Evolutionary conservation across 1,284 basidiomycete species (phyloP), one percentile per base, ranked within the genome.

Genomic region (Sanghuangporus baumii): DNA sequence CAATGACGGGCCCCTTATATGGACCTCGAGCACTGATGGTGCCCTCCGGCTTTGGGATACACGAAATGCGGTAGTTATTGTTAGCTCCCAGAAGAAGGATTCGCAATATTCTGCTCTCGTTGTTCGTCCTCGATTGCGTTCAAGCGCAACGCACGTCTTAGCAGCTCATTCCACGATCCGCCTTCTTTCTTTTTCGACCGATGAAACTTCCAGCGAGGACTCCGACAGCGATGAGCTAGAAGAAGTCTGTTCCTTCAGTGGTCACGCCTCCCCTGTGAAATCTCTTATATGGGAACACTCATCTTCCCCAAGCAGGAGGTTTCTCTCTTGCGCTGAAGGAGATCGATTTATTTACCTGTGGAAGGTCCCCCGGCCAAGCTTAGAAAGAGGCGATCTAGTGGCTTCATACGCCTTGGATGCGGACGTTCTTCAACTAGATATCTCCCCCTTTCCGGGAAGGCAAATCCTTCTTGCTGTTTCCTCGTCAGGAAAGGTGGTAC

Each of bases 311-410:
- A 64, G 75, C 9, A 75, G 73, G 34, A 79, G 77, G 34, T 91
- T 94, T 72, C 74, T 89, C 48, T 89, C 90, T 4, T 80, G 83
- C 20, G 90, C 91, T 5, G 85, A 90, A 68, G 82, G 81, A 36
- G 91, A 94, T 73, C 83, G 91, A 20, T 85, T 89, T 51, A 76
- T 92, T n/a, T 88, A 85, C 69, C 69, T 87, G 55, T 86, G 89
- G 90, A 74, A 83, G 69, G 67, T 82, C 64, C 74, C 77, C 34
- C 75, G 72, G 63, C 75, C 69, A 58, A 68, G 74, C 59, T 75
- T 76, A 61, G 65, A 73, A 54, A 76, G 84, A 72, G 83, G 84
- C 65, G 85, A 76, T 72, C 80, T 84, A 60, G 71, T 81, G n/a
- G 86, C 85, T n/a, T 84, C 84, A 1, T 77, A 85, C 12, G 81